Conservation (phyloP, 352 stramenopile species). For the Peronospora destructor region DNA sequence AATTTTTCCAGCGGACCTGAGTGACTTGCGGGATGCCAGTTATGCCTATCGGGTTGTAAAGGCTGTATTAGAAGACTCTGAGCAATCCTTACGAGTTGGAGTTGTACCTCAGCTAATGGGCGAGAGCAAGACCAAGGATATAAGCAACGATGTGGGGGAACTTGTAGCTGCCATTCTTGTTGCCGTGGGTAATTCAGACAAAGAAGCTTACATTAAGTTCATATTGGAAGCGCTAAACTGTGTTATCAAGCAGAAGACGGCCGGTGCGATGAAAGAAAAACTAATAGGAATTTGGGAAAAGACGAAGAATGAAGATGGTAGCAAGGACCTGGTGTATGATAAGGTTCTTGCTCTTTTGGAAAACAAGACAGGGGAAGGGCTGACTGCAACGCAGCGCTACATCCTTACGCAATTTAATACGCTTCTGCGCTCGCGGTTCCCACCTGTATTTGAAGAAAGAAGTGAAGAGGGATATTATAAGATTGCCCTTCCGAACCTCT, state of each 20-base stretch:
- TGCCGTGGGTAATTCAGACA: conserved; percentile 47
- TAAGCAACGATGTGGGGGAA: conserved; percentile 23
- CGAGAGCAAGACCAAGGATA: conserved; percentile 3
- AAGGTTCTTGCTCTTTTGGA: conserved; percentile 21
- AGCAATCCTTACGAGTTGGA: conserved; percentile 53
- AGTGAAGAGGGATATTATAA: conserved; percentile 9
- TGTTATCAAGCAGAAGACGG: conserved; percentile 44
- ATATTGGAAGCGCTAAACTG: conserved; percentile 51
- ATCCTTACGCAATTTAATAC: conserved; percentile 36
- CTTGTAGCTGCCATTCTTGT: conserved; percentile 44
- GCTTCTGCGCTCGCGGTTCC: conserved; percentile 36
- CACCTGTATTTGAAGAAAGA: conserved; percentile 17
- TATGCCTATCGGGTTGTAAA: conserved; percentile 58
- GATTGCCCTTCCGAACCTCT: conserved; percentile 33
- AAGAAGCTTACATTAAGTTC: conserved; percentile 43
- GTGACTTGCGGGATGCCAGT: conserved; percentile 41
- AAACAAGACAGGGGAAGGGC: conserved; percentile 21
- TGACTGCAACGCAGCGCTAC: conserved; percentile 20
- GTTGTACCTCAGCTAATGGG: conserved; percentile 42
- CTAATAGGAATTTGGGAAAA: conserved; percentile 39
- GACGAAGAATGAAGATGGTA: conserved; percentile 14
- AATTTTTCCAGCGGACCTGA: conserved; percentile 51
- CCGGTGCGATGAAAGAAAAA: conserved; percentile 45
- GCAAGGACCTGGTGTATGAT: conserved; percentile 17
- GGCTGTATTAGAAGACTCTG: conserved; percentile 54